Conservation (phyloP, 169 alveolate genomes). For the Theileria equi region DNA sequence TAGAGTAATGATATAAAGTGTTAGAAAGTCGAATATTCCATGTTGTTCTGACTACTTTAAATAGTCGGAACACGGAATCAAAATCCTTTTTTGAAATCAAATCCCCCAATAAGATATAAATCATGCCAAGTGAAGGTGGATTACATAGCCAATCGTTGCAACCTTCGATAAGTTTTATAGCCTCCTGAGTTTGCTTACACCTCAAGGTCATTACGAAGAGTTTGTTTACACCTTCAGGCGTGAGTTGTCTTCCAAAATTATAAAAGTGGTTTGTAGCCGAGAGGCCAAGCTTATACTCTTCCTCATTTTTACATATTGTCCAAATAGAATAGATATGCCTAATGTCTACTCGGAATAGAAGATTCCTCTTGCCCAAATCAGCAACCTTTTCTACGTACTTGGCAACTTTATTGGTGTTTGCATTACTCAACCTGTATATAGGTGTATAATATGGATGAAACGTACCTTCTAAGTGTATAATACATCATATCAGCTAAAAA, state of each 20-base stretch:
- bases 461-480: no score
- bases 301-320: constrained; percentile 54
- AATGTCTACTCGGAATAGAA: constrained; percentile 53
- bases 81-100: constrained; percentile 30
- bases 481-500: background rate
- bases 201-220: constrained; percentile 44
- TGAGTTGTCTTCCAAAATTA: constrained; percentile 60
- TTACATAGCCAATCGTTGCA: constrained; percentile 45
- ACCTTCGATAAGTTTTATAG: constrained; percentile 46
- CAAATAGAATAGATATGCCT: constrained; percentile 55
- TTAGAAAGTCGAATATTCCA: constrained; percentile 10
- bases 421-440: constrained; percentile 31
- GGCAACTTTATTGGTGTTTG: constrained; percentile 35
- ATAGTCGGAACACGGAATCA: constrained; percentile 15
- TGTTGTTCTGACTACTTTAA: constrained; percentile 27
- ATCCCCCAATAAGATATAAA: constrained; percentile 23
- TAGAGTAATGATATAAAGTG: constrained; percentile 17
- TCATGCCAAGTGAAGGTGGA: constrained; percentile 44
- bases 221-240: constrained; percentile 52
- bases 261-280: constrained; percentile 56
- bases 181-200: constrained; percentile 41
- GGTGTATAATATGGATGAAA: background rate
- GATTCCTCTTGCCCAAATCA: constrained; percentile 53
- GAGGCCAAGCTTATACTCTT: constrained; percentile 49
- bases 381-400: constrained; percentile 61